Base-by-base conservation (phyloP, 2,329 filamentous ascomycete genomes). In the Beauveria australis region DNA sequence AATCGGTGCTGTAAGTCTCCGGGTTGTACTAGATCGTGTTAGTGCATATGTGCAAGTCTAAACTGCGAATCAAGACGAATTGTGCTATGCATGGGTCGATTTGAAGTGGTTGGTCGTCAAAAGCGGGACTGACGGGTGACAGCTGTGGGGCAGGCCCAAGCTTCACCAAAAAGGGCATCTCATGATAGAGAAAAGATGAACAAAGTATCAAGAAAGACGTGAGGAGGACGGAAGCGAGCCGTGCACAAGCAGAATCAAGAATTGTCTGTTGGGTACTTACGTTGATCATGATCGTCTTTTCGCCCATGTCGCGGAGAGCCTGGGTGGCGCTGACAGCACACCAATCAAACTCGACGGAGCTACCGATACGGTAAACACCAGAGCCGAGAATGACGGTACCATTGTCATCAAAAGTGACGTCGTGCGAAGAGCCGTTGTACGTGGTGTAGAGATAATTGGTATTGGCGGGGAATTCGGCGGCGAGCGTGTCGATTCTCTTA, bases 271-370 rank as follows among this genome's bases (percentile, higher is more conserved):
- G 55, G 5, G 18, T 22, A 76, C 79, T 80, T 75, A 83, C 81
- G 70, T 97, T 97, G 70, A 99, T 94, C 91, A 97, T 96, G 61
- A 96, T 86, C 33, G 94, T 97, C 86, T 97, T 97, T 81, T 96
- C 89, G 67, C 92, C 92, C 81, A 96, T 91, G 63, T 88, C 81
- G 69, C 87, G 86, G 64, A 97, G 82, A 47, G 91, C 89, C 64
- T 91, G 82, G 12, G 92, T 92, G 65, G 92, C 89, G 70, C 92
- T 94, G 63, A 97, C 92, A 65, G 92, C 92, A 73, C 93, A 97
- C 93, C 93, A 97, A 76, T 99, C 93, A 72, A 99, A 99, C 76
- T 99, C 94, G 57, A 99, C 94, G 7, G 92, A 97, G 77, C 89
- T 93, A 70, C 94, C 94, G 72, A 97, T 99, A 72, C 94, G 87